phyloP scores from a whole-genome alignment of 768 basidiomycete species.

The Sistotremastrum suecicum region DNA sequence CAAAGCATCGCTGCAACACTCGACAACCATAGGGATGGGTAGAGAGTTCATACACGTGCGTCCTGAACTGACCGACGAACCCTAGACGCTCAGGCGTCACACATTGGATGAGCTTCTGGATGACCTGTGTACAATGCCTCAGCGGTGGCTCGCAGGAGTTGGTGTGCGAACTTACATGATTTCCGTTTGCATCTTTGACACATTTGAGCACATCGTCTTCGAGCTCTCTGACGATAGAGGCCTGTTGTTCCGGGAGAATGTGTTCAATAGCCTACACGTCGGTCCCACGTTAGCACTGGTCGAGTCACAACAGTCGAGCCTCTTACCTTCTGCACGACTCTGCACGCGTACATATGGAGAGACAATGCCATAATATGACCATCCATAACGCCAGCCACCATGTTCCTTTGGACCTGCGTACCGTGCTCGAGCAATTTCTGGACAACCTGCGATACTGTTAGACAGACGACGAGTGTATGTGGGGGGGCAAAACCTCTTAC shows the following conservation, averaged over 20 bases:
- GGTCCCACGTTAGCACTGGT: not conserved
- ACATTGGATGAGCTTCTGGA: constrained; percentile 79
- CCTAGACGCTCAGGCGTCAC: constrained; percentile 62
- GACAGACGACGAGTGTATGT: not conserved
- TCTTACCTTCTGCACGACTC: constrained; percentile 82
- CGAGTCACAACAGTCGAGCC: not conserved
- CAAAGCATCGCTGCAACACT: constrained; percentile 85
- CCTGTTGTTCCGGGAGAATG: constrained; percentile 67
- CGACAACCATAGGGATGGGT: constrained; percentile 91
- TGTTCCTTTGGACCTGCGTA: constrained; percentile 54
- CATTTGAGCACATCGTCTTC: constrained; percentile 70
- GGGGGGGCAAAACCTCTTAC: constrained; percentile 26
- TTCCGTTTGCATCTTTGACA: constrained; percentile 85
- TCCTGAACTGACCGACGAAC: constrained; percentile 63
- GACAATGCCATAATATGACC: constrained; percentile 64
- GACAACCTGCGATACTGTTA: constrained; percentile 44
- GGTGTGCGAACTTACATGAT: constrained; percentile 55
- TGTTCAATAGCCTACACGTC: constrained; percentile 63
- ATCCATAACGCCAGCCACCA: constrained; percentile 60
- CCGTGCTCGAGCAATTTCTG: constrained; percentile 91
- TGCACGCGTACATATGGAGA: constrained; percentile 90
- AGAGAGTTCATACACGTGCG: constrained; percentile 66
- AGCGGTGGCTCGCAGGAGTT: constrained; percentile 1
- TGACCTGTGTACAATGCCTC: constrained; percentile 33
- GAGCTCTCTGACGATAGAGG: constrained; percentile 59